Base-by-base conservation (phyloP, 2,329 filamentous ascomycete genomes). In the Waltergamsia citrina region DNA sequence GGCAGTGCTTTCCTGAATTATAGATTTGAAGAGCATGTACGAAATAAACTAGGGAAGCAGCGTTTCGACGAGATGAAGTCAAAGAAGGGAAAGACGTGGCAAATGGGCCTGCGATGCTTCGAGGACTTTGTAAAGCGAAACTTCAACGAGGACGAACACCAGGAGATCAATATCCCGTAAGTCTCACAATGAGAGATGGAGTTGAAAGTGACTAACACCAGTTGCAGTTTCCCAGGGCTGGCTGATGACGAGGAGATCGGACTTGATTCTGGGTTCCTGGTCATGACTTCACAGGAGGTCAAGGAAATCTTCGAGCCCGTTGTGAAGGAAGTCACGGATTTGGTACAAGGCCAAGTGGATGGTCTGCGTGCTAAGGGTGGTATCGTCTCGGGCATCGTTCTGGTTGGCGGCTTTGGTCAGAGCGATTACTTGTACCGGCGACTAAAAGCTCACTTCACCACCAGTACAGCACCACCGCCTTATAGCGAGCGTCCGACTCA, bases 81-180 rank as follows among this genome's bases (percentile, higher is more conserved):
- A 34, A 84, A 83, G 57, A 86, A 86, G 54, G 72, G 71, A 4
- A 86, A 84, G 56, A 85, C 79, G 1, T 88, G 83, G 81, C 82
- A 81, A 52, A 80, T 80, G 76, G 84, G 78, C 3, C 62, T 88
- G 33, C 72, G 76, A 36, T 87, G 86, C 49, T 90, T 86, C 54
- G 84, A 90, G 47, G 82, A 88, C 50, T 87, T 85, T 50, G 82
- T 90, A 11, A 90, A 90, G 58, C 71, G 84, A 11, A 87, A 86
- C 48, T 90, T 88, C 51, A 81, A 84, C 50, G 79, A 84, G 46
- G 81, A 85, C 30, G 82, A 86, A 48, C 74, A 83, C 41, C 69
- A 78, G 32, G 83, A 88, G 51, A 74, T 87, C 38, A 86, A 86
- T 38, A 72, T 88, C 4, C 83, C 83, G 70, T 75, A 57, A 43